phyloP scores from a whole-genome alignment of 1,139 yeast species.

The Saccharomyces hybrid region DNA sequence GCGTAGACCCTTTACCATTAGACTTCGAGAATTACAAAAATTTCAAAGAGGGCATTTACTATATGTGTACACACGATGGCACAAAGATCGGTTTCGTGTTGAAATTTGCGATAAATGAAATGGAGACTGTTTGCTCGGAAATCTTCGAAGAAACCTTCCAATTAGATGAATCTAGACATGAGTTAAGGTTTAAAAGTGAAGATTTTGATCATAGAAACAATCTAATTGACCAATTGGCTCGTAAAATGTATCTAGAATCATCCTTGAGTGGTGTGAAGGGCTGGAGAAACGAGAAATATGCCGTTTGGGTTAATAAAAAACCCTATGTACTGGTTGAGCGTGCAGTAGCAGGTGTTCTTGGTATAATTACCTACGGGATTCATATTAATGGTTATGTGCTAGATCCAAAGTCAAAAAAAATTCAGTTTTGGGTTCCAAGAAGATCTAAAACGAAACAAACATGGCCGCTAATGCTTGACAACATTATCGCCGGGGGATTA shows the following conservation, averaged over 20 bases:
- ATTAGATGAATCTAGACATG: slow-evolving; percentile 7
- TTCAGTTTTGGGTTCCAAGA: slow-evolving; percentile 79
- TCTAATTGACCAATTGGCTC: slow-evolving; percentile 19
- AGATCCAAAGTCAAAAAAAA: slow-evolving; percentile 34
- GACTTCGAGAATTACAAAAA: slow-evolving; percentile 14
- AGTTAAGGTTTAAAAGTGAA: slow-evolving; percentile 11
- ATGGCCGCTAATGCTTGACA: slow-evolving; percentile 85
- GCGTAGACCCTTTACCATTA: slow-evolving; percentile 26
- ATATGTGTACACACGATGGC: slow-evolving; percentile 21
- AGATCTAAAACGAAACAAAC: slow-evolving; percentile 74
- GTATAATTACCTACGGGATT: slow-evolving; percentile 84
- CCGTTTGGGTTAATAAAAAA: slow-evolving; percentile 52
- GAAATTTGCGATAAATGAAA: slow-evolving; percentile 19
- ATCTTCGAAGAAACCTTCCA: slow-evolving; percentile 14
- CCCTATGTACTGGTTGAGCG: slow-evolving; percentile 73
- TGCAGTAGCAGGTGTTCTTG: slow-evolving; percentile 71
- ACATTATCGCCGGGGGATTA: slow-evolving; percentile 91
- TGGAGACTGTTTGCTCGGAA: slow-evolving; percentile 11
- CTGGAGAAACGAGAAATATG: slow-evolving; percentile 84
- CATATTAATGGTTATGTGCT: slow-evolving; percentile 77
- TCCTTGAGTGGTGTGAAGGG: slow-evolving; percentile 41
- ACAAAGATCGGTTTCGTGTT: slow-evolving; percentile 25
- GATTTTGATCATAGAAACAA: slow-evolving; percentile 21
- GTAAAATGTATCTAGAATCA: slow-evolving; percentile 13
- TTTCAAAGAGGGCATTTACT: slow-evolving; percentile 22